A percentile compares a stretch with the other conserved stretches of the same genome.
Evolutionary conservation across 768 basidiomycete genomes (phyloP).

Genomic region (Tricholoma flavovirens): DNA sequence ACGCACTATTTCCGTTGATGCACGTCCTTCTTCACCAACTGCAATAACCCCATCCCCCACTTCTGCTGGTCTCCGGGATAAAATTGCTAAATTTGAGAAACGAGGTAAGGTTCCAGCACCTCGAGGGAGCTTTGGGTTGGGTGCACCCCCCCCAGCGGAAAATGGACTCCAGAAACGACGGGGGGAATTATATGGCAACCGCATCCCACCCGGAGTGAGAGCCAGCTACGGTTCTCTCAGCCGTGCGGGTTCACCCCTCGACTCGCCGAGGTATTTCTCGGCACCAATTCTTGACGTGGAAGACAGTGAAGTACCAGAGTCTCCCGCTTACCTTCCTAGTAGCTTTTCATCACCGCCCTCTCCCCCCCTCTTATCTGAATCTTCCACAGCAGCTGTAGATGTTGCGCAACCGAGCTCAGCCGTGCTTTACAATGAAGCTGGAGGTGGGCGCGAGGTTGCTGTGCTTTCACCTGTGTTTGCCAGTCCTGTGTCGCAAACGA

Average conservation of each 20-base stretch:
- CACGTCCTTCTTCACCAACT: constrained; percentile 22
- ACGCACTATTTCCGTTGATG: constrained; percentile 30
- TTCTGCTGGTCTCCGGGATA: constrained; percentile 43
- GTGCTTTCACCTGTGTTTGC: not conserved
- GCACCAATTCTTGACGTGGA: constrained; percentile 15
- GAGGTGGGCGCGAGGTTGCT: not conserved
- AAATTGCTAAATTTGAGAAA: constrained; percentile 76
- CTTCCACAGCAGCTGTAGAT: not conserved
- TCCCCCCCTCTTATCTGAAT: constrained; percentile 22
- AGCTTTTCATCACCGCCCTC: constrained; percentile 24
- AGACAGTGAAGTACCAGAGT: constrained; percentile 15
- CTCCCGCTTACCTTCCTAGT: constrained; percentile 16
- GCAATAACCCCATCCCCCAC: constrained; percentile 22
- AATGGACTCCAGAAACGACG: constrained; percentile 43
- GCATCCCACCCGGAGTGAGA: constrained; percentile 44
- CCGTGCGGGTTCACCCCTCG: constrained; percentile 21
- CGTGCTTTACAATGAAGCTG: not conserved
- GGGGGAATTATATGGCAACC: constrained; percentile 71
- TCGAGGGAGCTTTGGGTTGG: constrained; percentile 67
- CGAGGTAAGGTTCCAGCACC: constrained; percentile 74
- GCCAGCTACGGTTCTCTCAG: constrained; percentile 23
- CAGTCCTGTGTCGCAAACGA: not conserved
- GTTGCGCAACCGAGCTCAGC: not conserved
- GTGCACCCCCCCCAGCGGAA: constrained; percentile 50
- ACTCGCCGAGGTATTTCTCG: constrained; percentile 25